These are phyloP conservation scores for Reutealis trisperma DNA, from an alignment of 345 rosid genomes.

Conservation along the genomic window DNA sequence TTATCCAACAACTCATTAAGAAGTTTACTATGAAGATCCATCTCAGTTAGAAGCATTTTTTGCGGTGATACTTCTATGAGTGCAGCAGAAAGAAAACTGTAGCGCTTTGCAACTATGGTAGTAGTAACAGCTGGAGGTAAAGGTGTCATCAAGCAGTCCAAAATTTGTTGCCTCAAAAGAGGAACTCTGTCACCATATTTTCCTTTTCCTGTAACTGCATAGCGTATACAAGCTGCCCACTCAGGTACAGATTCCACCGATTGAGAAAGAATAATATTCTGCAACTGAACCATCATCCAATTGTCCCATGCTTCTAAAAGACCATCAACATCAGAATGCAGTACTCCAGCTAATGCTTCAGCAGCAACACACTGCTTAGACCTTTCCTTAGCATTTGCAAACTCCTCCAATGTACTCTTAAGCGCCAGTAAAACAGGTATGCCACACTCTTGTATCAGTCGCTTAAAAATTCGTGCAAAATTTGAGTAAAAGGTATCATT, in stretches of 20 bases:
- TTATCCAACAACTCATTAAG: conserved; percentile 73
- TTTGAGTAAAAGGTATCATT: conserved; percentile 85
- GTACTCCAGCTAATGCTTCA: conserved; percentile 89
- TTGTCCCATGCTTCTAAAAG: conserved; percentile 79
- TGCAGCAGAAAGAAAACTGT: conserved; percentile 92
- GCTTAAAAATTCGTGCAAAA: conserved; percentile 94
- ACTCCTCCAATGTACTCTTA: conserved; percentile 75
- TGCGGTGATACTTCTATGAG: conserved; percentile 86
- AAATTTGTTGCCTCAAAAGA: conserved; percentile 70
- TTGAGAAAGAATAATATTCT: conserved; percentile 75
- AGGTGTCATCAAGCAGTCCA: conserved; percentile 78
- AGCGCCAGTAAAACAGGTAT: conserved; percentile 70
- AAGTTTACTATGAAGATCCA: conserved; percentile 66
- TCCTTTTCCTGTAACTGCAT: conserved; percentile 98
- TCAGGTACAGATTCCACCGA: conserved; percentile 94
- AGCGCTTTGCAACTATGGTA: conserved; percentile 88
- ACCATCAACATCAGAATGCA: conserved; percentile 91
- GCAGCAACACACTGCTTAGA: conserved; percentile 99
- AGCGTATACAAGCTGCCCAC: conserved; percentile 98
- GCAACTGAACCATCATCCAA: conserved; percentile 88
- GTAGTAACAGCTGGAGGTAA: conserved; percentile 82
- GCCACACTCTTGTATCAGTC: conserved; percentile 94
- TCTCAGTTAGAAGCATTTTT: conserved; percentile 75
- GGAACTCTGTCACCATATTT: conserved; percentile 83
- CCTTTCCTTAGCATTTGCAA: conserved; percentile 85